Base-by-base conservation (phyloP, 2,329 filamentous ascomycete species). In the Pseudogymnoascus verrucosus region DNA sequence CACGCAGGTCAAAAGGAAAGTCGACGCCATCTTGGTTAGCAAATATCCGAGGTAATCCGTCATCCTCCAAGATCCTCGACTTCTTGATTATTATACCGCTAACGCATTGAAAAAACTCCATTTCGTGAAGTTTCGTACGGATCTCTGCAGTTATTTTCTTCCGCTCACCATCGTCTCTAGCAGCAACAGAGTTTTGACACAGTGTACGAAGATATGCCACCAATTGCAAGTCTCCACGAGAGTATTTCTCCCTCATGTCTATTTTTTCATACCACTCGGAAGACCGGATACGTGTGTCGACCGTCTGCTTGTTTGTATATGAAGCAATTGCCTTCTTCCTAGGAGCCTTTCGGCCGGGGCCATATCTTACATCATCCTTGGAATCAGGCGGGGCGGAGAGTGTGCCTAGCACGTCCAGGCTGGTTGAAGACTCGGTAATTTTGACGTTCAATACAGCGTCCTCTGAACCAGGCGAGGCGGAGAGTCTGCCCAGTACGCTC, bases 1-100 rank as follows among this genome's bases (percentile, higher is more conserved):
- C 76, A 16, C 72, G 70, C 10, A 84, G 73, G 64, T 84, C 80
- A 62, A 68, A 75, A 0, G 81, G 80, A 40, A 77, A 80, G 0
- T 68, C 16, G 5, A 73, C 65, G 1, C 64, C 65, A 4, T 64
- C 64, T n/a, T 62, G 37, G 0, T 66, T 40, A 14, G 70, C 69
- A 66, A 81, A 80, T 10, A 83, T 76, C 0, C 71, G 70, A 0
- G 74, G 73, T 0, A 82, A 69, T 0, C 79, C 78, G 2, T 71
- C 65, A 28, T 76, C 36, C 5, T 72, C 70, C 10, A 73, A 60
- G 7, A 72, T 62, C 34, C 65, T 68, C 3, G 69, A 70, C 40
- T 71, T 67, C 60, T 70, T 69, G 62, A 73, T 54, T 4, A 71
- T 39, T 5, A 63, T 36, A 3, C 63, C 61, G 21, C 54, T 67